Evolutionary conservation across 2,329 filamentous ascomycete species (phyloP).

Genomic region (Hymenoscyphus scutula): DNA sequence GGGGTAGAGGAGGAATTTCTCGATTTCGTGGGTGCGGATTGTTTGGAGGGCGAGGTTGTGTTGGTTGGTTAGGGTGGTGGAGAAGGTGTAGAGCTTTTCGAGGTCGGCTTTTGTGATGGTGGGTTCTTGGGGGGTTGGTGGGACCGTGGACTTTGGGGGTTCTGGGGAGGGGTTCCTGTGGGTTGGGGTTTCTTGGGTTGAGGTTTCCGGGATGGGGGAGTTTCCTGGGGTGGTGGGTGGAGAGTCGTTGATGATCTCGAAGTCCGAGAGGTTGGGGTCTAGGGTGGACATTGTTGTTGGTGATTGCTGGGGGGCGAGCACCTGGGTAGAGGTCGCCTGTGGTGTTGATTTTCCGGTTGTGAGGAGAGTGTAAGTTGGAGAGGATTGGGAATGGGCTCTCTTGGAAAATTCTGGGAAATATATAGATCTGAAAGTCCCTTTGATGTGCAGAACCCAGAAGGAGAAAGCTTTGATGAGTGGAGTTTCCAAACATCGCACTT

Average conservation of each 20-base stretch:
- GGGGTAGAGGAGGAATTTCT: neutral
- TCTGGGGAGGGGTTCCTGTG: neutral
- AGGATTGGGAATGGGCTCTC: neutral
- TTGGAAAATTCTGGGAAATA: neutral
- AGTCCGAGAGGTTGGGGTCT: neutral
- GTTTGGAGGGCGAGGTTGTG: neutral
- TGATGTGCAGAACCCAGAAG: neutral
- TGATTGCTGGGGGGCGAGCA: neutral
- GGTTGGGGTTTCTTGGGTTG: neutral
- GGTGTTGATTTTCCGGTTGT: neutral
- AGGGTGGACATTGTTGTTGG: neutral
- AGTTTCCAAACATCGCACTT: neutral
- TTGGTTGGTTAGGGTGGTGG: neutral
- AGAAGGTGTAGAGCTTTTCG: neutral
- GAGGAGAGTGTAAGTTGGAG: neutral
- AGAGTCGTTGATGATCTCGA: neutral
- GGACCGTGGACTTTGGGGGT: too few relatives aligned
- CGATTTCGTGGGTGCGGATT: neutral
- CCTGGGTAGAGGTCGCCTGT: neutral
- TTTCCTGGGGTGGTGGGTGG: too few relatives aligned
- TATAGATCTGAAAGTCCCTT: neutral
- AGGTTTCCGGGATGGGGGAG: neutral
- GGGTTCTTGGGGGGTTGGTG: neutral
- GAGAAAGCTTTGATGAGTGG: neutral
- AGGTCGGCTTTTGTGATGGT: neutral